Base-by-base conservation (phyloP, 2,329 filamentous ascomycete genomes). In the Xylariaceae sp. region DNA sequence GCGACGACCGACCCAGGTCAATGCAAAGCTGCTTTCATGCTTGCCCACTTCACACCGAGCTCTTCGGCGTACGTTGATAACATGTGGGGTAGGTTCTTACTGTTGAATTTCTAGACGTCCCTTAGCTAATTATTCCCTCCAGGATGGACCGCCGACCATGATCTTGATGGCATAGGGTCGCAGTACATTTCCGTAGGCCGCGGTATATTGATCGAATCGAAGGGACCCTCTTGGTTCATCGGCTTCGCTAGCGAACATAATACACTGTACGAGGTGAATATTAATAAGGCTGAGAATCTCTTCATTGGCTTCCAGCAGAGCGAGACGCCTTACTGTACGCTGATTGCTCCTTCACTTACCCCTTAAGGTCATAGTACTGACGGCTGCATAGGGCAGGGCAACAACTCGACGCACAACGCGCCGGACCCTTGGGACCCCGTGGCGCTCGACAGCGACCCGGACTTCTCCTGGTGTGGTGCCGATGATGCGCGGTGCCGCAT, bases 31-130 rank as follows among this genome's bases (percentile, higher is more conserved):
- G 78, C 79, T 1, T 80, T 75, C 54, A 67, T 77, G 2, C 67
- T 81, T 50, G 67, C 86, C 29, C 81, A 86, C 62, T 70, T 85
- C 9, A 77, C 76, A 0, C 56, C 68, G 7, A 71, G 70, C 0
- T 76, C 76, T 0, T 77, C 78, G 1, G 76, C 76, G 7, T 84
- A 84, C 61, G 74, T 84, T 45, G 81, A 85, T 64, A 82, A 81
- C 58, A 73, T 75, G 56, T 83, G 79, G 81, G 76, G 75, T 78
- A 74, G 75, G 71, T 73, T 20, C 37, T 65, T 70, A 6, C 55
- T 48, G 48, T n/a, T 42, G 26, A 46, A 42, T 40, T 12, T 20
- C 37, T 46, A 43, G 9, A 57, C 51, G 3, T n/a, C 20, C n/a
- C 20, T 48, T 44, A 52, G 46, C 46, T 54, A 45, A 54, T 32